phyloP scores from a whole-genome alignment of 129 eudicot genomes.

The Tanacetum coccineum region DNA sequence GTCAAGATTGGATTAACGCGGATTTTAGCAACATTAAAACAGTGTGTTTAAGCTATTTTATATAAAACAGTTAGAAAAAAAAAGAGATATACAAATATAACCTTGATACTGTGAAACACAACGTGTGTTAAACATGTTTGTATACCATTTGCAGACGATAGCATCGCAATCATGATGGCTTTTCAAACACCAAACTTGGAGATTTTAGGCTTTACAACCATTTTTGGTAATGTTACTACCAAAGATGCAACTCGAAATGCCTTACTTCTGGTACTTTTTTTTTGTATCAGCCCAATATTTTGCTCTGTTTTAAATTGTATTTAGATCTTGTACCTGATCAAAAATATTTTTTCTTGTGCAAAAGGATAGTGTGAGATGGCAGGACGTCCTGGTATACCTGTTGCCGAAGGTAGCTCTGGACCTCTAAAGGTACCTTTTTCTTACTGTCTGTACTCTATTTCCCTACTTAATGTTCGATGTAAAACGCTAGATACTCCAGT shows the following conservation, averaged over 20 bases:
- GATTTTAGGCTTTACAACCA: slow-evolving; percentile 71
- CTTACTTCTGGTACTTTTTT: slow-evolving; percentile 63
- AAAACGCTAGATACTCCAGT: neutral
- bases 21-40: no score
- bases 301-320: slow-evolving; percentile 6
- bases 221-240: slow-evolving; percentile 80
- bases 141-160: slow-evolving; percentile 58
- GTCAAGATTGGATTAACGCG: no score
- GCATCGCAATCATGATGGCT: slow-evolving; percentile 91
- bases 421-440: slow-evolving; percentile 69
- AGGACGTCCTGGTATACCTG: slow-evolving; percentile 79
- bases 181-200: slow-evolving; percentile 72
- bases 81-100: no score
- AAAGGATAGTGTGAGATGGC: slow-evolving; percentile 99
- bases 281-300: neutral
- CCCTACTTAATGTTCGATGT: neutral
- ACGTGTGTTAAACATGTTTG: no score
- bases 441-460: neutral
- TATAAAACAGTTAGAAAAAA: no score
- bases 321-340: slow-evolving; percentile 41
- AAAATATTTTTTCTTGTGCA: slow-evolving; percentile 38
- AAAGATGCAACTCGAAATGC: slow-evolving; percentile 86
- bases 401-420: slow-evolving; percentile 73
- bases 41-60: no score
- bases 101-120: no score